Base-by-base conservation (phyloP, 1,284 basidiomycete species). In the Grifola frondosa region DNA sequence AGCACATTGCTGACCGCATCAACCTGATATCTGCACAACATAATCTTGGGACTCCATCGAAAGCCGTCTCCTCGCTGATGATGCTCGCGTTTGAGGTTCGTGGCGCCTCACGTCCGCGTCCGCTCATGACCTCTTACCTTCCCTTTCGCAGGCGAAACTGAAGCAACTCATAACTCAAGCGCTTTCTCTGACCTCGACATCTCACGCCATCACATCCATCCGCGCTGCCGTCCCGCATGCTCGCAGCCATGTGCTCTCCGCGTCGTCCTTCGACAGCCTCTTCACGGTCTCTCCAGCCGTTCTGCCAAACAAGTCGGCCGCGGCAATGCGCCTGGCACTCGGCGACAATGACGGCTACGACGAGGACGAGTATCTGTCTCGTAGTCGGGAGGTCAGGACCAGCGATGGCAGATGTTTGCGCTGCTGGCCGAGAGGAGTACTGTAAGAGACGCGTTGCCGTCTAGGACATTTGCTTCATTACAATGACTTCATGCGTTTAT, bases 141-240 rank as follows among this genome's bases (percentile, higher is more conserved):
- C 32, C 4, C 2, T 38, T 8, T 33, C 26, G 20, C 42, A 89
- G 87, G 84, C 84, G 8, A 88, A 88, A 59, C 70, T 91, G 7
- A 91, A 91, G 59, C 85, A 90, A 48, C 72, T 91, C 13, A 83
- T 91, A 47, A 84, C 81, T 1, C 84, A 85, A 57, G 84, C 88
- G 4, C 64, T 91, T 24, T 82, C 85, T 2, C 67, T 90, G 8
- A 89, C 86, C 1, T 80, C 84, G 0, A 76, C 81, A 5, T 89
- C 88, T 3, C 78, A 82, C 52, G 79, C 84, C 21, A 84, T 88
- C 53, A 77, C 82, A 2, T 89, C 88, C 31, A 87, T 90, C 38
- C 73, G 72, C n/a, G 78, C 84, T 0, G 78, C 82, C n/a, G 66
- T 67, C 3, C 68, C 69, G 15, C 67, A 68, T 39, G 64, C 69